Evolutionary conservation across 345 rosid species (phyloP), one percentile per base, ranked within the genome.

Genomic region (Nephelium lappaceum): DNA sequence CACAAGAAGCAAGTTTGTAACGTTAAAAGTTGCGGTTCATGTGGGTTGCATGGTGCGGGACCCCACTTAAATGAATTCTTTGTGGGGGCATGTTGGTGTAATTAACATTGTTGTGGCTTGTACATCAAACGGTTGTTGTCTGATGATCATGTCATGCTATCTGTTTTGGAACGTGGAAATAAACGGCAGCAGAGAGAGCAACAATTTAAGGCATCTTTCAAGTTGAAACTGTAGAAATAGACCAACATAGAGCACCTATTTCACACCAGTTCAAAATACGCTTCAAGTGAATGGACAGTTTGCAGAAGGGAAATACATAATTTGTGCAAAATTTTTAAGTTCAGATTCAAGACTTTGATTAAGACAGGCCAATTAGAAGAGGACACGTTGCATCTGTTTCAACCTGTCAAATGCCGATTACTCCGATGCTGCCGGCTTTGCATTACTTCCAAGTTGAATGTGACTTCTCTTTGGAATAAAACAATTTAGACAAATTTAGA

Each of bases 171-270:
- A 73, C 84, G 72, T 69, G 78, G 47, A 42, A 67, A 23, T 69
- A 27, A 51, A 19, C 31, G 47, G 77, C 11, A 11, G 31, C 11
- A 58, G 63, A 58, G 27, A n/a, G 63, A 57, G 24, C 36, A 36
- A 23, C 36, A 19, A 49, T 39, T 76, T 81, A 66, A 18, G 80
- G 64, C 10, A 6, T 0, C 42, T 75, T 80, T 80, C 82, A 51
- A 16, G 53, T 14, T 38, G 42, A 67, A n/a, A 16, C 41, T 16
- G 21, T 21, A 4, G 38, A 15, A 8, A 23, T 41, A 1, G 62
- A 57, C 62, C 62, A 19, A 57, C 9, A 57, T 57, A 57, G 11
- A 51, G 65, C 72, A 42, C 19, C 9, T 51, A 58, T 55, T 68
- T 61, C 69, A 79, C 11, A 73, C 73, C 47, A 43, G 4, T 31